These are phyloP conservation scores for Myrica gale DNA, from an alignment of 306 rosid genomes.

Conservation along the genomic window DNA sequence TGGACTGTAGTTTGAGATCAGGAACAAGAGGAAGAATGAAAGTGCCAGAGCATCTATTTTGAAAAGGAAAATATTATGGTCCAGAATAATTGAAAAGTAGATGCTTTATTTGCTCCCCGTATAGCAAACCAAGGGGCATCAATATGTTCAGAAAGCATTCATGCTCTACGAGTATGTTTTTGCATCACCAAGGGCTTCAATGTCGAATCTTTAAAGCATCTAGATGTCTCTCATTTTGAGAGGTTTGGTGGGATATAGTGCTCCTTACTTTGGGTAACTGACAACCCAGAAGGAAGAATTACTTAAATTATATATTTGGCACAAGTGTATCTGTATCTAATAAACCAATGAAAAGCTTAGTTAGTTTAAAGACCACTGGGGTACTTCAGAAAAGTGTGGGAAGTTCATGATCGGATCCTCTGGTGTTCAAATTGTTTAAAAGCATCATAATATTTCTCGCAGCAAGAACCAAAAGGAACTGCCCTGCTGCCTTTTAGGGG, in stretches of 20 bases:
- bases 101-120: neutral
- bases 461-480: neutral
- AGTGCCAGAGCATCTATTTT: neutral
- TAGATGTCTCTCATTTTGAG: neutral
- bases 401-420: neutral
- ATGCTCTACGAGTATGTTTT: neutral
- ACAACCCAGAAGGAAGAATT: neutral
- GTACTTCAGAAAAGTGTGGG: neutral
- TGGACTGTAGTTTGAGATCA: neutral
- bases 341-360: neutral
- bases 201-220: neutral
- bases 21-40: neutral
- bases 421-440: neutral
- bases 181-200: neutral
- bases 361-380: neutral
- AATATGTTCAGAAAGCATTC: neutral
- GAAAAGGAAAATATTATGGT: no score
- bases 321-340: neutral
- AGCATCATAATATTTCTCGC: neutral
- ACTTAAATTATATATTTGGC: neutral
- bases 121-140: neutral
- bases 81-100: neutral
- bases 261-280: neutral
- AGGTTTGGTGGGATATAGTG: neutral
- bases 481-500: neutral